These are phyloP conservation scores for Eucalyptus pauciflora DNA, from an alignment of 345 rosid genomes.

Conservation along the genomic window DNA sequence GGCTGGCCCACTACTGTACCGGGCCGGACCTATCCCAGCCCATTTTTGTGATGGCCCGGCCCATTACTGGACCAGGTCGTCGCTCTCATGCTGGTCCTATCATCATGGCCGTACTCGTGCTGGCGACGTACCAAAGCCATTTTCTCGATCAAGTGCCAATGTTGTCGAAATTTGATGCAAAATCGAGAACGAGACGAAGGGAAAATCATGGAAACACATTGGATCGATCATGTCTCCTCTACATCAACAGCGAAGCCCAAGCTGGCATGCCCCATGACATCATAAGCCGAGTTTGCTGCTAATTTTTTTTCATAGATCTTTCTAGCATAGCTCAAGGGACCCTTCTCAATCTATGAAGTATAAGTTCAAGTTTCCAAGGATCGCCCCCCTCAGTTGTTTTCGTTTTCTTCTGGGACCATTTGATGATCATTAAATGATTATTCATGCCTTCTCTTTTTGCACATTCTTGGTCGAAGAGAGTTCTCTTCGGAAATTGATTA, in stretches of 20 bases:
- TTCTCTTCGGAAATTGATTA: not conserved
- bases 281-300: not conserved
- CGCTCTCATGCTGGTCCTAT: not conserved
- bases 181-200: not conserved
- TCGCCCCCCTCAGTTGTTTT: not conserved
- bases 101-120: too few species aligned
- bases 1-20: not conserved
- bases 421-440: not conserved
- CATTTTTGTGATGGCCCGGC: not conserved
- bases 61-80: not conserved
- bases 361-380: not conserved
- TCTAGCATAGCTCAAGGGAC: not conserved
- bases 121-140: not conserved
- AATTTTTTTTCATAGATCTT: not conserved
- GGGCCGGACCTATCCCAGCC: not conserved
- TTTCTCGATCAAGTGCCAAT: not conserved
- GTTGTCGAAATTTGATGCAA: not conserved
- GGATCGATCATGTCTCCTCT: not conserved
- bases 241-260: not conserved
- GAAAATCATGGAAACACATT: not conserved
- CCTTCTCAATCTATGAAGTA: not conserved
- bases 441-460: not conserved
- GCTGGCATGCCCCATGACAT: not conserved
- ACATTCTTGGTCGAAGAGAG: not conserved
- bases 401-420: not conserved